phyloP scores from a whole-genome alignment of 1,139 yeast species.

The Candida sp. region DNA sequence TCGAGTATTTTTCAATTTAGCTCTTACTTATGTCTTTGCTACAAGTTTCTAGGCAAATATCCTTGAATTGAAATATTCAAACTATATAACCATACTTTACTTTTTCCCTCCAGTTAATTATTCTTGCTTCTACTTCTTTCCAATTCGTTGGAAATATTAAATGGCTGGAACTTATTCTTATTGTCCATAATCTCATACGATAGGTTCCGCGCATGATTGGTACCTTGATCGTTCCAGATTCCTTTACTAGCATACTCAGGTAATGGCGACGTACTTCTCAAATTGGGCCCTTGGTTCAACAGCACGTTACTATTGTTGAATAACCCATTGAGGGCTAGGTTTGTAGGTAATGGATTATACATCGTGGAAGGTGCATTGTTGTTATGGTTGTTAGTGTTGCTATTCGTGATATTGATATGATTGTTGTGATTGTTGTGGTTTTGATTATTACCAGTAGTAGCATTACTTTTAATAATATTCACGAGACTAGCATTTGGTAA shows the following conservation, averaged over 20 bases:
- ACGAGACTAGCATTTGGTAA: constrained; percentile 1
- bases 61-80: no score
- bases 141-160: not conserved
- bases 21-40: no score
- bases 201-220: not conserved
- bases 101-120: no score
- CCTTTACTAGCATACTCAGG: not conserved
- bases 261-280: not conserved
- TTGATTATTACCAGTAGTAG: not conserved
- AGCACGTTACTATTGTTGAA: not conserved
- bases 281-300: not conserved
- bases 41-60: no score
- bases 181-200: not conserved
- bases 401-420: not conserved
- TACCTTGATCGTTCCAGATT: not conserved
- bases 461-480: not conserved
- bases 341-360: constrained; percentile 1
- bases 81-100: no score
- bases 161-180: not conserved
- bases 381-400: not conserved
- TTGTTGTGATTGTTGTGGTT: no score
- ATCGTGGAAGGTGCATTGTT: not conserved
- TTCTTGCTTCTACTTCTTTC: no score
- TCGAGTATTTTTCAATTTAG: no score
- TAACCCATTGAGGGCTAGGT: not conserved